These are phyloP conservation scores for Miamiensis avidus DNA, from an alignment of 169 alveolate species.

Conservation along the genomic window DNA sequence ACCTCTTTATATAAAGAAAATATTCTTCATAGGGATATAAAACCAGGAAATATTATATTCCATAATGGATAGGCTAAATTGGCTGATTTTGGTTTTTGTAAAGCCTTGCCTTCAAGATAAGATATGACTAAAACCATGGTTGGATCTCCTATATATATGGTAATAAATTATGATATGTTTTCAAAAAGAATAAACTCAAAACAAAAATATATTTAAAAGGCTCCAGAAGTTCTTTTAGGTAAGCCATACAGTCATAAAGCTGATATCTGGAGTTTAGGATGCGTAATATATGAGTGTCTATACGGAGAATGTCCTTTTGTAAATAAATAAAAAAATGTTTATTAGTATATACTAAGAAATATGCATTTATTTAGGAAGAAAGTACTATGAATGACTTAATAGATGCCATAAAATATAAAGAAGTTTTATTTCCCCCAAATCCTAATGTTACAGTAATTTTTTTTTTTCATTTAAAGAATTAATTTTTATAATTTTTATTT, in stretches of 20 bases:
- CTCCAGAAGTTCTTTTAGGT: constrained; percentile 49
- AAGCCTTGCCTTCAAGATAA: constrained; percentile 20
- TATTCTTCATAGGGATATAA: constrained; percentile 46
- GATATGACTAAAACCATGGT: constrained; percentile 47
- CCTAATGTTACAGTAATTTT: constrained; percentile 14
- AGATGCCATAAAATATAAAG: constrained; percentile 33
- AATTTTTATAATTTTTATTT: no score
- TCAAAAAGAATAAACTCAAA: not conserved
- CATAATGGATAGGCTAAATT: constrained; percentile 37
- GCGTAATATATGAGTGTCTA: constrained; percentile 39
- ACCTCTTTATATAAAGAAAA: constrained; percentile 31
- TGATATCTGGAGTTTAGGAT: constrained; percentile 53
- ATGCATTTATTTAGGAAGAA: not conserved
- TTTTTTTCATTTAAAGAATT: no score
- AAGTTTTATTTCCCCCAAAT: constrained; percentile 25
- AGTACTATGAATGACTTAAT: constrained; percentile 34
- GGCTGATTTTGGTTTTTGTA: constrained; percentile 53
- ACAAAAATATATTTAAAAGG: not conserved
- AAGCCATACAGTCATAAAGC: constrained; percentile 33
- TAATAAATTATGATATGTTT: not conserved
- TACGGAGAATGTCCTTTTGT: constrained; percentile 49
- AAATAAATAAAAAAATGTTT: not conserved
- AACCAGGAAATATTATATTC: constrained; percentile 42
- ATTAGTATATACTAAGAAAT: not conserved
- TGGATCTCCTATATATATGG: constrained; percentile 52